Evolutionary conservation across 1,284 basidiomycete species (phyloP), one percentile per base, ranked within the genome.

Genomic region (Kwoniella shivajii): DNA sequence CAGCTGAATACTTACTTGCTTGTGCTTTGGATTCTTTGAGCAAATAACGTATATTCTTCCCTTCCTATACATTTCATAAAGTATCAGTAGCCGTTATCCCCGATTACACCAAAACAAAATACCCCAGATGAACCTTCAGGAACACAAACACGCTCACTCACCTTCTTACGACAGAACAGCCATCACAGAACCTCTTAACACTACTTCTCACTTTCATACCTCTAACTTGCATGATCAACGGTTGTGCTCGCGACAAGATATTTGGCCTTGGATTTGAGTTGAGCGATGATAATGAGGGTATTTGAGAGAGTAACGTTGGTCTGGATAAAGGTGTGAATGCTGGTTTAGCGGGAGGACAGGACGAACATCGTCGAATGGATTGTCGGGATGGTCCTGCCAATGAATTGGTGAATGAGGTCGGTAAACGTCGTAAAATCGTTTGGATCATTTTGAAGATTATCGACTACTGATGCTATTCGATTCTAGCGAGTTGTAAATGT

Each of bases 201-300:
- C 91, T 92, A 30, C 89, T 89, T 59, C 94, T 86, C 54, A 99
- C 94, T 83, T 98, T 99, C 90, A 97, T 96, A 38, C 92, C 92
- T 64, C 94, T 54, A 2, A 74, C 63, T 59, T 74, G 71, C 6
- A 55, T 50, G 27, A 57, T 45, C 34, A 43, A 45, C n/a, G 56
- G 48, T 46, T 42, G 22, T 41, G 34, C 22, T n/a, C 53, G 31
- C 13, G 46, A 47, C 3, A 33, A 29, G 27, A 38, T 48, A 37
- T 47, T 24, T n/a, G 50, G 45, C 1, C 46, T 29, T 1, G 44
- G 0, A 14, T 22, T 47, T 6, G 45, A 26, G 22, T 10, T 34
- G 33, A 47, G 20, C 47, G 16, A 44, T 33, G 36, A 54, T n/a
- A 43, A 34, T 41, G 36, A 54, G n/a, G 33, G 41, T 39, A 54